Base-by-base conservation (phyloP, 805 yeast genomes). In the Limtongozyma cylindracea region DNA sequence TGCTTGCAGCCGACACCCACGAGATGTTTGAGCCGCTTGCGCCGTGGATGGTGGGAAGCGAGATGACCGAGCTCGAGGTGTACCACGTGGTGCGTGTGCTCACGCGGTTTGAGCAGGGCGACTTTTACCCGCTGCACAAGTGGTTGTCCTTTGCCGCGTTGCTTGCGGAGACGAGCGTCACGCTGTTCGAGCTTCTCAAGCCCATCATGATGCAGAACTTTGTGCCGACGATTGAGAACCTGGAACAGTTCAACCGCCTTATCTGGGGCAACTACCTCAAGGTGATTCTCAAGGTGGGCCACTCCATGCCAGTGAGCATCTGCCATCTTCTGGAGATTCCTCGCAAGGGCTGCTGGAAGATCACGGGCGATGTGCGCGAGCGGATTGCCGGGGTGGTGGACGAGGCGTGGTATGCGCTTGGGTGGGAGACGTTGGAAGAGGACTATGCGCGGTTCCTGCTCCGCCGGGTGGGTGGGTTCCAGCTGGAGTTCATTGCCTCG, bases 321-420 rank as follows among this genome's bases (percentile, higher is more conserved):
- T 76, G 72, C 33, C 73, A 67, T 29, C 47, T 76, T 25, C 58
- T 77, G 3, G 69, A 62, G 19, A 64, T 73, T 24, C 78, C 91
- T 19, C 56, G 70, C 37, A 63, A 63, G 29, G 80, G 80, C 1
- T 63, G 80, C 27, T 50, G 47, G 43, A 51, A 51, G 23, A 60
- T 76, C 19, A 56, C 76, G 1, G 68, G 66, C 8, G 66, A 61
- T 32, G 44, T 74, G 29, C 55, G 91, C 29, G 53, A 54, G 8
- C 48, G 70, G 28, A 55, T 69, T 20, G 62, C 78, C 0, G 30
- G 29, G 9, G 40, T 74, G 20, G 31, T 77, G 8, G 49, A 54
- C 25, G 56, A 53, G 23, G 53, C 63, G n/a, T 78, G 94, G 94
- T 68, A 67, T 28, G 46, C 57, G 8, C 49, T 78, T 22, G 88